Evolutionary conservation across 2,329 filamentous ascomycete species (phyloP).

Genomic region (Colletotrichum filicis): DNA sequence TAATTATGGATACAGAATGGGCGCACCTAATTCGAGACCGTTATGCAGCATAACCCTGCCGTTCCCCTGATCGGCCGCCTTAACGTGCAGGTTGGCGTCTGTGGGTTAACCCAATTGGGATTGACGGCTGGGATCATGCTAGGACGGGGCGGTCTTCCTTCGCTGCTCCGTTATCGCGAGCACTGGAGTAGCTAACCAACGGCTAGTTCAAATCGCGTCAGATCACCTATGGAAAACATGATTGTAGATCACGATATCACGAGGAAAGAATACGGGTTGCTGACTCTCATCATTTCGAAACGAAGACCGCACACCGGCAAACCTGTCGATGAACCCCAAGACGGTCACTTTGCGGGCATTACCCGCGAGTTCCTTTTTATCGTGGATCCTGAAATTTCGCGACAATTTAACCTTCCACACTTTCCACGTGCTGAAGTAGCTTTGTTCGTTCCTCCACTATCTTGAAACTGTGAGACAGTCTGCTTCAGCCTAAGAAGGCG

Average conservation of each 20-base stretch:
- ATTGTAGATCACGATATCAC: slow-evolving; percentile 27
- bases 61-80: slow-evolving; percentile 19
- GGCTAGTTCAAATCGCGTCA: slow-evolving; percentile 2
- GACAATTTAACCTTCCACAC: neutral
- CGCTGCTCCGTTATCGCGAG: neutral
- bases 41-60: slow-evolving; percentile 29
- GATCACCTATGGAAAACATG: neutral
- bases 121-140: slow-evolving; percentile 11
- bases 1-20: slow-evolving; percentile 31
- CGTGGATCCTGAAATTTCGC: neutral
- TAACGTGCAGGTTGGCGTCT: slow-evolving; percentile 26
- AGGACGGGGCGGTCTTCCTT: slow-evolving; percentile 6
- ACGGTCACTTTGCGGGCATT: neutral
- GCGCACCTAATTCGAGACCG: slow-evolving; percentile 14
- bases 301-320: neutral
- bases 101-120: slow-evolving; percentile 7
- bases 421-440: neutral
- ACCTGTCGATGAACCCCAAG: neutral
- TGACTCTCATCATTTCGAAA: neutral
- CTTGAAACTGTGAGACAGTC: neutral
- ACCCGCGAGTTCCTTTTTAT: neutral
- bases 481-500: neutral
- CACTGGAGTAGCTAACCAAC: neutral
- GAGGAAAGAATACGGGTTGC: neutral
- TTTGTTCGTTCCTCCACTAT: neutral